Evolutionary conservation across 805 yeast genomes (phyloP).

Genomic region (Candida montana): DNA sequence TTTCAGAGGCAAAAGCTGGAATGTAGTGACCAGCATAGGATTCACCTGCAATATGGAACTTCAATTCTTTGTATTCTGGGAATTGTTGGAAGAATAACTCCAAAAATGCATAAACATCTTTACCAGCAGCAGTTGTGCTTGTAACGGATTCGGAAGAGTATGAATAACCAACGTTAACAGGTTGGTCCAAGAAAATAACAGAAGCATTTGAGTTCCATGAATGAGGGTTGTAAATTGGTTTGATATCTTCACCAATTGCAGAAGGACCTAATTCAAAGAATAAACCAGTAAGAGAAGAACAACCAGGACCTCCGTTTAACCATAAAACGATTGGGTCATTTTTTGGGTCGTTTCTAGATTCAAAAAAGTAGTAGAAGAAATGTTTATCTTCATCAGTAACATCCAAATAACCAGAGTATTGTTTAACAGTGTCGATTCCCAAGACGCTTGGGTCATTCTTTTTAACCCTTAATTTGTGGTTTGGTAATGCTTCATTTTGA

Average conservation of each 20-base stretch:
- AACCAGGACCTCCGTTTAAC: conserved; percentile 97
- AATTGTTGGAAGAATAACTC: conserved; percentile 78
- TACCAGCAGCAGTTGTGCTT: conserved; percentile 76
- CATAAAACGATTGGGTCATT: conserved; percentile 81
- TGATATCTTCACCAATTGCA: conserved; percentile 54
- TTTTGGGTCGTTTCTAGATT: conserved; percentile 80
- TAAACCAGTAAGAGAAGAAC: conserved; percentile 85
- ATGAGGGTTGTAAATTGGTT: conserved; percentile 72
- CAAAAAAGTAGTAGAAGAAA: conserved; percentile 87
- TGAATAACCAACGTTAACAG: conserved; percentile 89
- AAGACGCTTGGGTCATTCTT: conserved; percentile 52
- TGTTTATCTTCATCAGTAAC: conserved; percentile 81
- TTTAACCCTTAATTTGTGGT: conserved; percentile 58
- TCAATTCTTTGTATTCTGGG: conserved; percentile 56
- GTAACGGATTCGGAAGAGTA: conserved; percentile 61
- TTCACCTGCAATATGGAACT: conserved; percentile 80
- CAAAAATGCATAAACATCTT: conserved; percentile 81
- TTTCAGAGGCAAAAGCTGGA: conserved; percentile 76
- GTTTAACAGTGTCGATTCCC: conserved; percentile 78
- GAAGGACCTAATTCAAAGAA: conserved; percentile 92
- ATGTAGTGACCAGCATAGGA: conserved; percentile 83
- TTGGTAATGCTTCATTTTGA: conserved; percentile 33
- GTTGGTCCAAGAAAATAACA: conserved; percentile 89
- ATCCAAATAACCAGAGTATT: conserved; percentile 82
- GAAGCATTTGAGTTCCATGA: conserved; percentile 93